Conservation (phyloP, 1,284 basidiomycete species). For the Marasmius fiardii region DNA sequence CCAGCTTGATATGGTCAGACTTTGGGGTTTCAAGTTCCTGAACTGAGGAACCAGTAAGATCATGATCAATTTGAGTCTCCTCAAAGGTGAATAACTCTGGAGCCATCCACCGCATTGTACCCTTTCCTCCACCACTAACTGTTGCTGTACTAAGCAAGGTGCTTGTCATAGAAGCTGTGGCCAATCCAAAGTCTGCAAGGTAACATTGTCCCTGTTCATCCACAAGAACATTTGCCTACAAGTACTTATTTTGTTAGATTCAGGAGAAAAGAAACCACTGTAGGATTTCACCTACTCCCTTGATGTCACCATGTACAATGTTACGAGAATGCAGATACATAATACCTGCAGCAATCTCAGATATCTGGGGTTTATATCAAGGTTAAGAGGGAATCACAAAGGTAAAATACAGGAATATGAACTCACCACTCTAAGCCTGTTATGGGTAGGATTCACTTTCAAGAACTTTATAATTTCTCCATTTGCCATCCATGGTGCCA, state of each 20-base stretch:
- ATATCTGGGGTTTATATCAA: too few species aligned
- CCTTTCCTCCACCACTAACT: not conserved
- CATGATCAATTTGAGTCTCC: too few species aligned
- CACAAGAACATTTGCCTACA: not conserved
- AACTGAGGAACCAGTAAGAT: too few species aligned
- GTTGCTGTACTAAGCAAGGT: not conserved
- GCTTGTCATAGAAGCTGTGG: not conserved
- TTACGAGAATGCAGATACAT: not conserved
- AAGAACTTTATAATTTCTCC: conserved; percentile 10
- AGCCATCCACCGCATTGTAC: not conserved
- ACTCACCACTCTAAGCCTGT: conserved; percentile 5
- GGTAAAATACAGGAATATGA: not conserved
- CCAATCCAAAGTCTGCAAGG: not conserved
- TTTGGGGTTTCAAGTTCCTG: not conserved
- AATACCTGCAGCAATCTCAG: not conserved
- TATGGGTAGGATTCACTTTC: conserved; percentile 6
- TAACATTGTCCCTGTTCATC: not conserved
- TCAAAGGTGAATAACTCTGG: not conserved
- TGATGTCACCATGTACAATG: not conserved
- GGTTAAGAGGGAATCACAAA: too few species aligned
- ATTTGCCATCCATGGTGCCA: conserved; percentile 15
- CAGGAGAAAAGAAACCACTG: not conserved
- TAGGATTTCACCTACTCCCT: not conserved
- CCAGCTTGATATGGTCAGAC: not conserved
- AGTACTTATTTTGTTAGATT: not conserved